Conservation (phyloP, 2,329 filamentous ascomycete species). For the Aphanocladium album region DNA sequence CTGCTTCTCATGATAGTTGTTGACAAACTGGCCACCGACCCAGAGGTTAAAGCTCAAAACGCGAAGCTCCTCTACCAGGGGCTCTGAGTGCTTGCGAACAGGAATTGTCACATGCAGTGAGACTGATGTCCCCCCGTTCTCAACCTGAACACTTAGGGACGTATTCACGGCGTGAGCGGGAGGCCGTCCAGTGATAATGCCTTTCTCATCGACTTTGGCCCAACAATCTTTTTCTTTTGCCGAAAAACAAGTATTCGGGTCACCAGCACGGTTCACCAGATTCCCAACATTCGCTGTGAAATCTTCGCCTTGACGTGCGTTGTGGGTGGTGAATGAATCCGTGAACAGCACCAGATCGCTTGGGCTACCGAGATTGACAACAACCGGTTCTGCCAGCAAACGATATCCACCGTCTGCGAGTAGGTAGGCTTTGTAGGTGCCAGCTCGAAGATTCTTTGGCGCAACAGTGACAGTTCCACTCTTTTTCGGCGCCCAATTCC, state of each 20-base stretch:
- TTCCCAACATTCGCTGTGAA: constrained; percentile 30
- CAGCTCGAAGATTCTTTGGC: neutral
- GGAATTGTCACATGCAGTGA: constrained; percentile 28
- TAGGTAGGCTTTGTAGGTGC: constrained; percentile 10
- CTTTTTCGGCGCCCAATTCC: constrained; percentile 19
- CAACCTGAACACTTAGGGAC: constrained; percentile 25
- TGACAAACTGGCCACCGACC: constrained; percentile 32
- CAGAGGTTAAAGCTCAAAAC: constrained; percentile 38
- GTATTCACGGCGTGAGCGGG: constrained; percentile 16
- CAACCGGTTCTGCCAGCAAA: neutral
- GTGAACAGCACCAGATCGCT: constrained; percentile 24
- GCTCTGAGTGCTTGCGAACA: constrained; percentile 20
- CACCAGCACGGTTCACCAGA: constrained; percentile 26
- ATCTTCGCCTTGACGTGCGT: constrained; percentile 30
- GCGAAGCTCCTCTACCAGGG: constrained; percentile 29
- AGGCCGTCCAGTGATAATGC: constrained; percentile 32
- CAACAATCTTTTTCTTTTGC: constrained; percentile 24
- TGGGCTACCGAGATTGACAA: neutral
- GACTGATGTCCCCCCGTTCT: constrained; percentile 18
- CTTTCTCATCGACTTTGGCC: constrained; percentile 28
- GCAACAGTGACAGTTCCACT: constrained; percentile 17
- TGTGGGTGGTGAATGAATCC: constrained; percentile 27
- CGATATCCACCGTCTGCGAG: neutral
- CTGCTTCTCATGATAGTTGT: constrained; percentile 34
- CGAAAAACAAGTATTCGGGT: constrained; percentile 24